Conservation (phyloP, 139 green algal genomes). For the Trebouxia sp. region DNA sequence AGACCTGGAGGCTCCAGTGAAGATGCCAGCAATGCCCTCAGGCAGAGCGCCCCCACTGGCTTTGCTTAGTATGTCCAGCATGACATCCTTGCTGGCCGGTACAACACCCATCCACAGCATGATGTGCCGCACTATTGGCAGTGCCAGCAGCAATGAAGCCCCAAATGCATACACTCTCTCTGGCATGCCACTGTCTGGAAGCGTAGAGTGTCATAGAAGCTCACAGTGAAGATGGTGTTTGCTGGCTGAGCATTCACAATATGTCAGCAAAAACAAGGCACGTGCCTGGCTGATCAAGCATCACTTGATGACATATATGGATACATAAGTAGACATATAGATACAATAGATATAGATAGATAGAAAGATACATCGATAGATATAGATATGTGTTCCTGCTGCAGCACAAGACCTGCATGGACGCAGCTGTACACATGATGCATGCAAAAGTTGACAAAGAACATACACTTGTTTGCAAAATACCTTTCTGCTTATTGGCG, state of each 20-base stretch:
- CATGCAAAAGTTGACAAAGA: not conserved
- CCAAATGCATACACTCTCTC: constrained; percentile 11
- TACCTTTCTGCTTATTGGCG: not conserved
- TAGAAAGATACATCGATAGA: too few species aligned
- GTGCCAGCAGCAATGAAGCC: constrained; percentile 4
- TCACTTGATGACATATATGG: too few species aligned
- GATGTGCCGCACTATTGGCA: constrained; percentile 22
- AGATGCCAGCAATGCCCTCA: constrained; percentile 41
- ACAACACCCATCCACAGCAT: constrained; percentile 30
- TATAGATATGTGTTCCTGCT: too few species aligned
- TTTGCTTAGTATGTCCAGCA: constrained; percentile 23
- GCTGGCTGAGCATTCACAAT: too few species aligned
- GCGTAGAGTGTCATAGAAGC: too few species aligned
- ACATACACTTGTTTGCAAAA: not conserved
- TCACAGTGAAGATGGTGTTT: not conserved
- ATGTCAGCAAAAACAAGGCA: too few species aligned
- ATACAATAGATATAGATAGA: too few species aligned
- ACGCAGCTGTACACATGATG: not conserved
- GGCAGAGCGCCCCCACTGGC: constrained; percentile 18
- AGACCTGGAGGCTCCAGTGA: constrained; percentile 25
- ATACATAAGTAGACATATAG: too few species aligned
- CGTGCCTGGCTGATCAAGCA: too few species aligned
- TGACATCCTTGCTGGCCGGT: constrained; percentile 14
- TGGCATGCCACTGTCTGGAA: constrained; percentile 21
- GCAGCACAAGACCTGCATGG: not conserved